These are phyloP conservation scores for Echinochloa phyllopogon DNA, from an alignment of 176 grass and related monocot genomes.

Conservation along the genomic window DNA sequence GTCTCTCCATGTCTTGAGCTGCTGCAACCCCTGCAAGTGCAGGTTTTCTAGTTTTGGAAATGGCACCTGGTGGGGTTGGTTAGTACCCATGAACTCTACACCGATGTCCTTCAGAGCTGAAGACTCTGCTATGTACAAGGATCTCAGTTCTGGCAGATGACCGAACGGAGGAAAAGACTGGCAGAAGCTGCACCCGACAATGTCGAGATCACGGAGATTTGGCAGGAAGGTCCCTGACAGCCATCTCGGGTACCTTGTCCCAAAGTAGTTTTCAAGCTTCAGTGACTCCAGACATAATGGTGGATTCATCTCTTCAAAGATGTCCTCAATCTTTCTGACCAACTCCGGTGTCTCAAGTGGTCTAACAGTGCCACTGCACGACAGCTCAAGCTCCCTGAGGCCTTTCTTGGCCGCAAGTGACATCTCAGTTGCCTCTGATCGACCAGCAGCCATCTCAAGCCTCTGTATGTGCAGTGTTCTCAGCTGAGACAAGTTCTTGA, in stretches of 20 bases:
- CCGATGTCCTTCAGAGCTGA: conserved; percentile 49
- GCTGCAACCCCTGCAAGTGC: conserved; percentile 58
- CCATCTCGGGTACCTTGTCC: conserved; percentile 67
- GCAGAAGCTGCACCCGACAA: conserved; percentile 57
- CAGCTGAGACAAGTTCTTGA: conserved; percentile 64
- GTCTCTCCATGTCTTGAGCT: conserved; percentile 62
- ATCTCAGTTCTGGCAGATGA: conserved; percentile 61
- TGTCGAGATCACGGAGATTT: conserved; percentile 59
- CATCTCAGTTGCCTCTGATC: conserved; percentile 50
- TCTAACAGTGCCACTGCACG: conserved; percentile 40
- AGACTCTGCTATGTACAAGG: conserved; percentile 58
- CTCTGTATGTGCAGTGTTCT: conserved; percentile 63
- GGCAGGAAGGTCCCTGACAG: conserved; percentile 53
- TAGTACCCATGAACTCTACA: conserved; percentile 51
- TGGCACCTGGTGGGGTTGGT: conserved; percentile 48
- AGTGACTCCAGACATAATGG: conserved; percentile 64
- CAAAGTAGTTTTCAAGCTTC: conserved; percentile 66
- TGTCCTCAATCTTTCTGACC: conserved; percentile 52
- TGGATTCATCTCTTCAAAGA: conserved; percentile 62
- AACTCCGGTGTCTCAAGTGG: conserved; percentile 36
- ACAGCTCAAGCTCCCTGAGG: conserved; percentile 62
- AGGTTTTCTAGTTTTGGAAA: conserved; percentile 75
- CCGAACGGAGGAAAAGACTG: conserved; percentile 62
- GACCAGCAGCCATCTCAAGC: conserved; percentile 52
- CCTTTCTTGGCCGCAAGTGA: conserved; percentile 48